Evolutionary conservation across 805 yeast genomes (phyloP), one percentile per base, ranked within the genome.

Genomic region (Metschnikowia lachancei): DNA sequence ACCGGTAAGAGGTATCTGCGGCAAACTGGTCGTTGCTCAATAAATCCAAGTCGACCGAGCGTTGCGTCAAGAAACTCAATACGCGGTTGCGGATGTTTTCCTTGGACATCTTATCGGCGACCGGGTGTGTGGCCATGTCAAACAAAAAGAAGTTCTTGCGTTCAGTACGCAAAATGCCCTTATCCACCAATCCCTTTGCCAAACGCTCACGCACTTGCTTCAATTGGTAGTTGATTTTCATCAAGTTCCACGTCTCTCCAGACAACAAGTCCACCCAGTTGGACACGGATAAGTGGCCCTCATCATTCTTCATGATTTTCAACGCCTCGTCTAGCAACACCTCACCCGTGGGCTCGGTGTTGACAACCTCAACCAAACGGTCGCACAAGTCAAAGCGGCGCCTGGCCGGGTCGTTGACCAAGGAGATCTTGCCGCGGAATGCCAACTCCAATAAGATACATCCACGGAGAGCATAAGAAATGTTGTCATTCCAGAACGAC

Each of bases 61-160:
- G 82, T 30, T 84, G 74, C 7, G 88, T 81, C 56, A 94, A 74
- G 41, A 89, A 63, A 37, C 78, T 76, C 51, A 90, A 70, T 22
- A 89, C 80, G 58, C 97, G 79, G 49, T 81, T 76, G 46, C 83
- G 82, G 46, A 94, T 78, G 45, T 83, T 82, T 55, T 88, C 95
- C 67, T 94, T 94, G 41, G 95, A 83, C 53, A 81, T 72, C 36
- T 85, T 77, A 66, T 94, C 99, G 28, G 91, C 85, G 12, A 94
- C 80, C 7, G 99, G 99, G 67, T 95, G 99, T 8, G 99, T 94
- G 26, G 99, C 96, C 97, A 94, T 94, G 66, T 94, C 99, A 59
- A 94, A 94, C 44, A 94, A 72, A 60, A 94, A 81, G 64, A 94
- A 94, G 70, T 89, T 94, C 64, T 91, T 89, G 66, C 95, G 82